Percentiles rank a stretch among this genome's conserved stretches.
Conservation (phyloP, 192 early-diverging fungal species). For the Linnemannia exigua region DNA sequence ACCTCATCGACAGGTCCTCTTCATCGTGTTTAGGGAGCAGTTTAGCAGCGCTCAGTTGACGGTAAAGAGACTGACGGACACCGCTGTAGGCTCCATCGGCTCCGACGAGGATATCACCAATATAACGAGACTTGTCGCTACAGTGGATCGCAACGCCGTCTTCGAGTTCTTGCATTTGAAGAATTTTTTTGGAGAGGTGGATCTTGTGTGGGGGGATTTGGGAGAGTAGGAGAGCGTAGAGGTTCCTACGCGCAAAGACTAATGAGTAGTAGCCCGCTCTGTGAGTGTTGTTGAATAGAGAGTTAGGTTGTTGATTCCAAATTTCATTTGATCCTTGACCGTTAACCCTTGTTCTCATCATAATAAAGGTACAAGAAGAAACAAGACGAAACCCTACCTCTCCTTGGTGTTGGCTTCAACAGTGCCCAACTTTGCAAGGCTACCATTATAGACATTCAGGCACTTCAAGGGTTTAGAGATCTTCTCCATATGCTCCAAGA, state of each 20-base stretch:
- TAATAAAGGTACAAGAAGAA: too few species aligned
- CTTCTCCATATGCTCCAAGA: constrained; percentile 30
- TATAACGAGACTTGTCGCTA: constrained; percentile 23
- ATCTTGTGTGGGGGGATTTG: constrained; percentile 39
- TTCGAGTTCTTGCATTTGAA: constrained; percentile 18
- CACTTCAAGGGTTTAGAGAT: constrained; percentile 37
- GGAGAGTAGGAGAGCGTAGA: constrained; percentile 20
- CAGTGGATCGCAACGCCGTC: constrained; percentile 29
- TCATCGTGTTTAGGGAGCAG: constrained; percentile 21
- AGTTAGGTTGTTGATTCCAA: neutral
- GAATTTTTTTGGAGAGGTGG: constrained; percentile 27
- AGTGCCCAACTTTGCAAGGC: constrained; percentile 15
- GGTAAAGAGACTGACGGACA: constrained; percentile 30
- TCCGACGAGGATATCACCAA: constrained; percentile 35
- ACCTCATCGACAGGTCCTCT: constrained; percentile 26
- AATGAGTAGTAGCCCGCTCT: constrained; percentile 38
- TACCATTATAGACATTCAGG: constrained; percentile 18
- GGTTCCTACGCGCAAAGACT: constrained; percentile 29
- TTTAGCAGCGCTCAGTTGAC: constrained; percentile 5
- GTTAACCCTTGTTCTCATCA: too few species aligned
- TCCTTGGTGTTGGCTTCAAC: constrained; percentile 33
- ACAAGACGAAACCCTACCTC: too few species aligned
- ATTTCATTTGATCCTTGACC: too few species aligned
- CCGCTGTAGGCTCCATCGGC: constrained; percentile 37
- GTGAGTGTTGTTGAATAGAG: neutral